Conservation (phyloP, 169 alveolate genomes). For the Theileria luwenshuni region DNA sequence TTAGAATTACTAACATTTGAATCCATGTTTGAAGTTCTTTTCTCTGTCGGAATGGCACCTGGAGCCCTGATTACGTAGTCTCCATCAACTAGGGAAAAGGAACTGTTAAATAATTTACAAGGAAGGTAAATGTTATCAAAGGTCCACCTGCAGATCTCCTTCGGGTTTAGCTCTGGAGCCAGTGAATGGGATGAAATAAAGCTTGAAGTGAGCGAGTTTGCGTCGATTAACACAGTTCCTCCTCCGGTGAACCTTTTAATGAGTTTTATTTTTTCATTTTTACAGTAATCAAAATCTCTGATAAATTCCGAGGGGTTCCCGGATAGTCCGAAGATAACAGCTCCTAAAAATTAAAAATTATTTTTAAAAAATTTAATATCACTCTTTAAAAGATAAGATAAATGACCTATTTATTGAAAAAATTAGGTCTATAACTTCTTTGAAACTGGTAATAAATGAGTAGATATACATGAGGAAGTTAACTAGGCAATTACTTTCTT, state of each 20-base stretch:
- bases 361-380: no score
- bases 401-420: no score
- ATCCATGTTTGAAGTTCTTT: background rate
- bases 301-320: slow-evolving; percentile 64
- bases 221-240: slow-evolving; percentile 75
- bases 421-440: no score
- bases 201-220: slow-evolving; percentile 56
- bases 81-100: slow-evolving; percentile 40
- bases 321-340: slow-evolving; percentile 72
- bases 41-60: background rate
- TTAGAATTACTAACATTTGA: background rate
- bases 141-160: slow-evolving; percentile 41
- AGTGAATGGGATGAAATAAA: slow-evolving; percentile 65
- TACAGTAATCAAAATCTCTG: slow-evolving; percentile 58
- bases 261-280: slow-evolving; percentile 36
- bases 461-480: background rate
- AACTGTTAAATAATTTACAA: slow-evolving; percentile 27
- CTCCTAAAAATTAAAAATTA: no score
- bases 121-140: slow-evolving; percentile 25
- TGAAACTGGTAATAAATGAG: background rate
- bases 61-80: slow-evolving; percentile 49
- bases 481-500: slow-evolving; percentile 53
- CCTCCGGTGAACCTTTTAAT: slow-evolving; percentile 79
- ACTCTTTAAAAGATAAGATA: no score
- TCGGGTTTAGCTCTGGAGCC: slow-evolving; percentile 33